Evolutionary conservation across 495 filamentous ascomycete species (phyloP).

Genomic region (Podospora sp.): DNA sequence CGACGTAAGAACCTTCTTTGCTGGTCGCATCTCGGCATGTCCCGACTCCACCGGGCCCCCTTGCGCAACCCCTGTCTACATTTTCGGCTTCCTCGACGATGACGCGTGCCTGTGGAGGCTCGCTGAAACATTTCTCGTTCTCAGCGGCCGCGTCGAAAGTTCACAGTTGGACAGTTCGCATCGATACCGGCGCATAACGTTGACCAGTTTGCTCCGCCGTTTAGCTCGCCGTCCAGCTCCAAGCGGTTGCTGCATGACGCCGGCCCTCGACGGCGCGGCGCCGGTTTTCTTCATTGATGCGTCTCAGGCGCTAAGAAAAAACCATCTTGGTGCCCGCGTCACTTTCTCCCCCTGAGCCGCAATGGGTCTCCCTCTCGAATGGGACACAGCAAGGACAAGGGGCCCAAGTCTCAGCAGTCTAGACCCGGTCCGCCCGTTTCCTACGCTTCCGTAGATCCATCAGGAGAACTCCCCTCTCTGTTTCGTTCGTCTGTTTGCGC

Average conservation of each 20-base stretch:
- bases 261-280: not conserved
- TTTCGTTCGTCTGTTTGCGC: not conserved
- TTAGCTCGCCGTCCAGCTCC: not conserved
- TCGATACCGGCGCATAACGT: not conserved
- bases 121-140: not conserved
- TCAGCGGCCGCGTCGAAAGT: not conserved
- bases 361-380: not conserved
- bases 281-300: not conserved
- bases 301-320: not conserved
- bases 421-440: not conserved
- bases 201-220: not conserved
- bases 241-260: not conserved
- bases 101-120: not conserved
- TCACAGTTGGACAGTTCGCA: not conserved
- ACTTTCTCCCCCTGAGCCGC: not conserved
- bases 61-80: not conserved
- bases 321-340: not conserved
- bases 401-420: not conserved
- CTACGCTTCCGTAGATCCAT: not conserved
- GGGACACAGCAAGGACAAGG: not conserved
- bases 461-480: not conserved
- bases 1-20: not conserved
- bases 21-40: not conserved
- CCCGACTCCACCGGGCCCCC: not conserved
- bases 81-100: not conserved